Evolutionary conservation across 2,329 filamentous ascomycete genomes (phyloP).

Genomic region (Akanthomyces muscarius): DNA sequence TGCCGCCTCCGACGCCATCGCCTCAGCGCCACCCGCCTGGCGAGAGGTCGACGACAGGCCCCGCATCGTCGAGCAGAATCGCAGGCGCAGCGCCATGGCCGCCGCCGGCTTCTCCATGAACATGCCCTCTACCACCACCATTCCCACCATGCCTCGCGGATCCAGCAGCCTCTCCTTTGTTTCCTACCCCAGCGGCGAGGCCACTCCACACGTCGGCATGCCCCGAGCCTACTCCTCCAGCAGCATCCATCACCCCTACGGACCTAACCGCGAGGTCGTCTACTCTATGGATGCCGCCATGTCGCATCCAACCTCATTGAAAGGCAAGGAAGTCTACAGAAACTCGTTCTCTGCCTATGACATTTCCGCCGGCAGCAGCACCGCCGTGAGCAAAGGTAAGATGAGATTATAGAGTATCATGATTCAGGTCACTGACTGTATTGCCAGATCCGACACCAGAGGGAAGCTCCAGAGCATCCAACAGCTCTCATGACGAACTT

Average conservation of each 20-base stretch:
- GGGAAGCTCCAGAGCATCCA: slow-evolving; percentile 36
- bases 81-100: slow-evolving; percentile 46
- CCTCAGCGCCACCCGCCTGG: slow-evolving; percentile 50
- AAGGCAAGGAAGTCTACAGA: slow-evolving; percentile 42
- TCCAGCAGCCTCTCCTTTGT: slow-evolving; percentile 45
- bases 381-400: slow-evolving; percentile 37
- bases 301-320: slow-evolving; percentile 29
- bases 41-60: slow-evolving; percentile 41
- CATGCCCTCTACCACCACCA: slow-evolving; percentile 23
- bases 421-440: neutral
- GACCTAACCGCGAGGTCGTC: slow-evolving; percentile 29
- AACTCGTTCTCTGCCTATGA: slow-evolving; percentile 26
- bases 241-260: slow-evolving; percentile 34
- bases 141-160: slow-evolving; percentile 37
- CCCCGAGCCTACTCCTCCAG: slow-evolving; percentile 43
- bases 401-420: neutral
- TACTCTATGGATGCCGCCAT: slow-evolving; percentile 27
- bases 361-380: slow-evolving; percentile 34
- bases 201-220: slow-evolving; percentile 36
- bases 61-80: slow-evolving; percentile 49
- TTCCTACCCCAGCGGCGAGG: slow-evolving; percentile 42
- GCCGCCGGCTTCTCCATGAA: slow-evolving; percentile 36
- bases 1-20: slow-evolving; percentile 55
- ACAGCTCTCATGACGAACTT: slow-evolving; percentile 37
- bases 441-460: slow-evolving; percentile 25